Evolutionary conservation across 2,329 filamentous ascomycete species (phyloP), one percentile per base, ranked within the genome.

Genomic region (Westerdykella ornata): DNA sequence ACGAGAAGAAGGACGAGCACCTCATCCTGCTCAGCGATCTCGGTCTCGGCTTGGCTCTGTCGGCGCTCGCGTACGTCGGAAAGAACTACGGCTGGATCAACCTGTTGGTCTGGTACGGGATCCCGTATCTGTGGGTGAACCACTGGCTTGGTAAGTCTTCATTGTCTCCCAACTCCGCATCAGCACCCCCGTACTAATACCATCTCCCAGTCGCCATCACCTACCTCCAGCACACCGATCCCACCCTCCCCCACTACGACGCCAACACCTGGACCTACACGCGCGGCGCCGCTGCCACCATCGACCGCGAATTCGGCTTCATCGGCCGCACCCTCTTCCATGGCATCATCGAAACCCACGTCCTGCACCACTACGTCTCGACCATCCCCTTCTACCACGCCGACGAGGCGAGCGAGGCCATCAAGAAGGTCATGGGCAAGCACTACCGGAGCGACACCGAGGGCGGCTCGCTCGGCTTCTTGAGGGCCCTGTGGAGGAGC

Each of bases 91-190:
- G 92, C 61, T 90, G 82, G 75, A 66, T 74, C 63, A 97, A 96
- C 74, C 74, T 97, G 66, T 72, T 85, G 45, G 84, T 98, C 49
- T 97, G 92, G 90, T 98, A 98, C 72, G 81, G 89, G 61, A 63
- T 94, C 44, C 92, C 92, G 29, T 98, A 97, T 68, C 76, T 96
- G 47, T 96, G 90, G 90, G 89, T 96, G 42, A 94, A 97, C 79
- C 88, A 96, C 80, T 97, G 90, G 90, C 84, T 97, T 42, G 86
- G 87, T 92, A 81, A 77, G 85, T 77, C 38, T 41, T 8, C n/a
- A n/a, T n/a, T n/a, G 31, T 15, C 35, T 31, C 30, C 15, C 13
- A 35, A 15, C n/a, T 32, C 13, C 12, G 19, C 8, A 14, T 19
- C 19, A 15, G 26, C 7, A 8, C 22, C 22, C 8, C 8, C 40